Evolutionary conservation across 768 basidiomycete species (phyloP), one percentile per base, ranked within the genome.

Genomic region (Trametes meyenii): DNA sequence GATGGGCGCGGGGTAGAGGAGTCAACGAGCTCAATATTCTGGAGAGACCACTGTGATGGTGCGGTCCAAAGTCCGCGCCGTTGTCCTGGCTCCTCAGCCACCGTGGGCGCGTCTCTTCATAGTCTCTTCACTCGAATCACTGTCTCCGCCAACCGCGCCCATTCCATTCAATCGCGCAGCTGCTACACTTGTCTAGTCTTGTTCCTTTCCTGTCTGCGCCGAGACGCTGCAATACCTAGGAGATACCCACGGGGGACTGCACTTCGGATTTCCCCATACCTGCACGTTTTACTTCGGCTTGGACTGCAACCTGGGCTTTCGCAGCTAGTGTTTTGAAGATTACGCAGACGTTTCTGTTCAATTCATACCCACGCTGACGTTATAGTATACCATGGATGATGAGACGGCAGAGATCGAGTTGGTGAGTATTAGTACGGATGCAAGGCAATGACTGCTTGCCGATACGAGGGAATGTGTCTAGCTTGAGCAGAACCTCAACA

Each of bases 401-500:
- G 88, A 90, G 67, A 84, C 85, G 0, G 88, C 88, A 23, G 88
- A 90, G 71, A 89, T 90, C 44, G 88, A 89, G 75, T 81, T 89
- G 63, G 87, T 88, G 64, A 43, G 62, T 42, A 16, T 6, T 10
- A 1, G 23, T 6, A n/a, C n/a, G 23, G 21, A 13, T 24, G 10
- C 46, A 48, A 24, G 13, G 21, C 26, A 48, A 23, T 26, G 24
- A 13, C 23, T n/a, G 40, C 3, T 42, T 42, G 40, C n/a, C 35
- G 29, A 33, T 33, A 33, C 29, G 29, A 33, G 29, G 8, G 29
- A 33, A 33, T 33, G 29, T 33, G 29, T 39, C 26, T 50, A 55
- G 92, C 81, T 94, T 11, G 90, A 94, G 75, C 92, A 94, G 74
- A 93, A 94, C 70, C 78, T 94, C 44, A 86, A 89, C 73, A 94